Evolutionary conservation across 2,329 filamentous ascomycete species (phyloP).

Genomic region (Hymenoscyphus albidus): DNA sequence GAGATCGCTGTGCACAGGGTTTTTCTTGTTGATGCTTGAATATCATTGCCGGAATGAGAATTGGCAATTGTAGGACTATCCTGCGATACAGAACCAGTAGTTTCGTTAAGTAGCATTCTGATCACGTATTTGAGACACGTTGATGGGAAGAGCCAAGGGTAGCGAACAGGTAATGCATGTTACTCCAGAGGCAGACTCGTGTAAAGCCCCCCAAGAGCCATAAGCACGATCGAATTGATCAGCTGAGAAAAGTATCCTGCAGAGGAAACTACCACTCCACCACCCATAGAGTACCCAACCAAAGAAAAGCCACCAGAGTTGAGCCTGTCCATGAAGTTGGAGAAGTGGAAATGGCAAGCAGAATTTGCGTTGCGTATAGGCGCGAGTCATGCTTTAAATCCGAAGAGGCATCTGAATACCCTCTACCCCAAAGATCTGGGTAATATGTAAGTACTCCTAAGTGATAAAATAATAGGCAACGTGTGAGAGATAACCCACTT

Average conservation of each 20-base stretch:
- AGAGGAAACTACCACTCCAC: neutral
- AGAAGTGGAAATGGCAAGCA: constrained; percentile 60
- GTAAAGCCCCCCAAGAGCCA: neutral
- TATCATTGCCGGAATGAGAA: neutral
- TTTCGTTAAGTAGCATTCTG: neutral
- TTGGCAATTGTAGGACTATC: neutral
- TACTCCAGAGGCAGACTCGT: neutral
- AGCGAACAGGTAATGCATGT: neutral
- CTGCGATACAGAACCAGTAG: neutral
- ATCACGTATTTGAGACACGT: neutral
- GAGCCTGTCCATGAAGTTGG: constrained; percentile 45
- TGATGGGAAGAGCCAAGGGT: neutral
- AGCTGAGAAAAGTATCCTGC: neutral
- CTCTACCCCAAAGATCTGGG: constrained; percentile 41
- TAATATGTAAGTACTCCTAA: neutral
- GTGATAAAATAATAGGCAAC: neutral
- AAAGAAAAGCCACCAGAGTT: neutral
- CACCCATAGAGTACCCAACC: constrained; percentile 1
- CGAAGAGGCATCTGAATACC: constrained; percentile 69
- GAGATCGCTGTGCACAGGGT: neutral
- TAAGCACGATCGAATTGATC: neutral
- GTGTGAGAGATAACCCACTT: neutral
- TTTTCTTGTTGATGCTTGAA: neutral
- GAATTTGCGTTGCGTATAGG: constrained; percentile 61
- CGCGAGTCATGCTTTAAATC: constrained; percentile 53